A percentile compares a stretch with the other conserved stretches of the same genome.
Evolutionary conservation across 306 rosid species (phyloP).

Genomic region (Rosa multiflora): DNA sequence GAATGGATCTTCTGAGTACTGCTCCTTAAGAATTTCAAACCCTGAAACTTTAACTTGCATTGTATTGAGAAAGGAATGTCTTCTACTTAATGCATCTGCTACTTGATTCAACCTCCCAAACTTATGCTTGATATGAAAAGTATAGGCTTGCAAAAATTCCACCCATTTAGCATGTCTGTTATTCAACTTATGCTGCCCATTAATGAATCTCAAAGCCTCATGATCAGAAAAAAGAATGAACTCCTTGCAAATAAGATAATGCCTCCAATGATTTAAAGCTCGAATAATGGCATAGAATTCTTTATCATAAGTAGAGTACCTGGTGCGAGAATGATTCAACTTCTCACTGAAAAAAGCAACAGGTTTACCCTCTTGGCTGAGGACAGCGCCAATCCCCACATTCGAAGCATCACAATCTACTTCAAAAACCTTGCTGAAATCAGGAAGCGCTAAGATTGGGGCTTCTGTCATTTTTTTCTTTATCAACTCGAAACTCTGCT

Average conservation of each 20-base stretch:
- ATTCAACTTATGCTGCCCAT: background rate
- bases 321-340: background rate
- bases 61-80: background rate
- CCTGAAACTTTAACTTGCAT: background rate
- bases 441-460: background rate
- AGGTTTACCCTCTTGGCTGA: background rate
- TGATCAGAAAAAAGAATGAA: background rate
- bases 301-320: background rate
- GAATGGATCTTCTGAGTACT: background rate
- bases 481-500: too few species aligned
- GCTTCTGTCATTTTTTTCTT: background rate
- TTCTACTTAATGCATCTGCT: background rate
- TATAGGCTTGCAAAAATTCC: background rate
- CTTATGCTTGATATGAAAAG: background rate
- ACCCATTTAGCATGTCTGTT: background rate
- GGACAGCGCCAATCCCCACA: background rate
- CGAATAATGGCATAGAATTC: background rate
- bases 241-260: background rate
- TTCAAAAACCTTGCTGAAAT: background rate
- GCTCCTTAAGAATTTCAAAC: background rate
- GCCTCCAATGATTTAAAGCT: background rate
- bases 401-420: background rate
- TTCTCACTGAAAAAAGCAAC: background rate
- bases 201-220: background rate
- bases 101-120: background rate